Conservation (phyloP, 192 early-diverging fungal genomes). For the Backusella luteola region DNA sequence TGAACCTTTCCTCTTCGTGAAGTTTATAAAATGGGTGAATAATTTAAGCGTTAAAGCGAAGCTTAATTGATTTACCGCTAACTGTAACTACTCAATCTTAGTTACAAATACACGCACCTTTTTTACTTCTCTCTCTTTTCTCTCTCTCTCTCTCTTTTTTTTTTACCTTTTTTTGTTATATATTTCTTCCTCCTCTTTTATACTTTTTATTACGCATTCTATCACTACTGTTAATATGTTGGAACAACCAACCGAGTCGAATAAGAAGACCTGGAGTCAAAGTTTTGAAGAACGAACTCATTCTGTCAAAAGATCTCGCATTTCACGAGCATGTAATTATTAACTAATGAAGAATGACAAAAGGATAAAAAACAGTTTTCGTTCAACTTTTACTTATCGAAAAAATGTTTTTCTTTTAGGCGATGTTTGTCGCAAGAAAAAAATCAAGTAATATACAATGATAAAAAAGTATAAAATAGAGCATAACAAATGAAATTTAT, state of each 20-base stretch:
- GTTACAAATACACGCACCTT: background rate
- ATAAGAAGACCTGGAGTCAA: background rate
- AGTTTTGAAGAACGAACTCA: background rate
- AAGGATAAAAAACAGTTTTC: background rate
- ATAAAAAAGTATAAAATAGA: background rate
- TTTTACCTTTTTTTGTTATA: background rate
- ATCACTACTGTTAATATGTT: background rate
- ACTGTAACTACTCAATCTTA: background rate
- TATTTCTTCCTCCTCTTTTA: background rate
- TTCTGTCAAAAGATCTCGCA: constrained; percentile 19
- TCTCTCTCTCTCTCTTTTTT: background rate
- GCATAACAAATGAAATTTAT: background rate
- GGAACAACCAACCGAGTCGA: background rate
- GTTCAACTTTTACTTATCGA: background rate
- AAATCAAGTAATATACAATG: constrained; percentile 25
- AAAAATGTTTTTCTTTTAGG: constrained; percentile 14
- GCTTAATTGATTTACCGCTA: constrained; percentile 2
- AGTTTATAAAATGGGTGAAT: background rate
- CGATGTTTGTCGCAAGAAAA: constrained; percentile 33
- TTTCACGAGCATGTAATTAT: constrained; percentile 26
- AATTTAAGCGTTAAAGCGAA: background rate
- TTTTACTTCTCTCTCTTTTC: background rate
- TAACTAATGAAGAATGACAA: background rate
- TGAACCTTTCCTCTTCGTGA: background rate
- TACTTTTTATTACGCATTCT: background rate